A percentile compares a stretch with the other conserved stretches of the same genome.
Evolutionary conservation across 805 yeast species (phyloP).

Genomic region (Candida bentonensis): DNA sequence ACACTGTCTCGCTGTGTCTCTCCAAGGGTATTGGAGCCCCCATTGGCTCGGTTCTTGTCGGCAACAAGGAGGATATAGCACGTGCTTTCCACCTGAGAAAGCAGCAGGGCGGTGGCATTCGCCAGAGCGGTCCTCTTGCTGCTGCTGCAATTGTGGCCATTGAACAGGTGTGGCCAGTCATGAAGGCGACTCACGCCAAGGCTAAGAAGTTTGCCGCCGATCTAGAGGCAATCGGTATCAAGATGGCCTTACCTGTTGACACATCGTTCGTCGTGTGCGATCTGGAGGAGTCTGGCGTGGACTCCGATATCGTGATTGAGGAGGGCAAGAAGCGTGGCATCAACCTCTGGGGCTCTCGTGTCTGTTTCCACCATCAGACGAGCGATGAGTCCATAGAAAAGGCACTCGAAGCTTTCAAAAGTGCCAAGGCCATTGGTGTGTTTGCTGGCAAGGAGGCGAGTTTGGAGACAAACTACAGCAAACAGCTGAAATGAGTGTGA

Average conservation of each 20-base stretch:
- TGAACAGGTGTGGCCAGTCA: slow-evolving; percentile 52
- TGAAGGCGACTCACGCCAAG: slow-evolving; percentile 34
- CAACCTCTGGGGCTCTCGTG: slow-evolving; percentile 54
- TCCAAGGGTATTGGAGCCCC: slow-evolving; percentile 92
- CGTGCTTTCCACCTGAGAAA: slow-evolving; percentile 78
- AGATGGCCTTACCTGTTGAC: slow-evolving; percentile 60
- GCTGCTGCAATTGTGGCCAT: slow-evolving; percentile 72
- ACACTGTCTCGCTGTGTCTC: slow-evolving; percentile 78
- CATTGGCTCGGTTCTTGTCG: slow-evolving; percentile 78
- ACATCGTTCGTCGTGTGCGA: slow-evolving; percentile 81
- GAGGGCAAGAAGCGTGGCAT: slow-evolving; percentile 47
- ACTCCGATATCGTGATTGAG: slow-evolving; percentile 38
- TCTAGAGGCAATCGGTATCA: slow-evolving; percentile 29
- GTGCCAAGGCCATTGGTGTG: neutral
- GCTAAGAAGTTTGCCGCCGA: slow-evolving; percentile 34
- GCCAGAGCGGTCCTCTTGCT: slow-evolving; percentile 75
- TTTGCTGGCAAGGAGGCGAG: neutral
- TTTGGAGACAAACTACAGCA: slow-evolving; percentile 1
- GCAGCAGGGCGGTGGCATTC: slow-evolving; percentile 86
- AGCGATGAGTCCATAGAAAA: slow-evolving; percentile 39
- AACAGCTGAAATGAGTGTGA: neutral
- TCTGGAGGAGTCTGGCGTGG: slow-evolving; percentile 36
- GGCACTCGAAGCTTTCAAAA: slow-evolving; percentile 4
- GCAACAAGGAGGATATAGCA: slow-evolving; percentile 40
- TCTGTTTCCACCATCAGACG: slow-evolving; percentile 69